Evolutionary conservation across 2,329 filamentous ascomycete genomes (phyloP).

Genomic region (Huntiella bhutanensis): DNA sequence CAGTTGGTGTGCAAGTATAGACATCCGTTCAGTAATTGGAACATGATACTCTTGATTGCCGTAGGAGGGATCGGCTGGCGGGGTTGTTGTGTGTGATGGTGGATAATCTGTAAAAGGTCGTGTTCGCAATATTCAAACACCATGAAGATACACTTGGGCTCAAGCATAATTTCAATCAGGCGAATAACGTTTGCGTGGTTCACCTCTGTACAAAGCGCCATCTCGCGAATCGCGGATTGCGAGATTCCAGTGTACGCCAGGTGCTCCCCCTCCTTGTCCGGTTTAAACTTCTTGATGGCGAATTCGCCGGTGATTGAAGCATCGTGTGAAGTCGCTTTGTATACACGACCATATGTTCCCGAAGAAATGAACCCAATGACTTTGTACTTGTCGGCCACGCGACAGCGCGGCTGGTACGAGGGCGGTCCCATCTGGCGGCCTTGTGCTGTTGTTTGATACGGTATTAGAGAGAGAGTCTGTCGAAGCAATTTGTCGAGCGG

Average conservation of each 20-base stretch:
- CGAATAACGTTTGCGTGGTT: slow-evolving; percentile 77
- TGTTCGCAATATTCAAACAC: slow-evolving; percentile 98
- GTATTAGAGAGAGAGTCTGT: no score
- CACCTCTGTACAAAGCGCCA: slow-evolving; percentile 89
- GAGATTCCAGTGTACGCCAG: slow-evolving; percentile 94
- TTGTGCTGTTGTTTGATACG: no score
- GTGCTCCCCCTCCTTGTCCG: slow-evolving; percentile 91
- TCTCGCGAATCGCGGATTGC: slow-evolving; percentile 90
- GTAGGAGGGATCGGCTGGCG: slow-evolving; percentile 72
- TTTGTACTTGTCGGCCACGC: slow-evolving; percentile 82
- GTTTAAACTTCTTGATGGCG: slow-evolving; percentile 99
- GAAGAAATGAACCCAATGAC: slow-evolving; percentile 97
- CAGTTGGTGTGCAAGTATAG: slow-evolving; percentile 92
- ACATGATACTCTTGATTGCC: slow-evolving; percentile 86
- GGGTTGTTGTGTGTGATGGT: slow-evolving; percentile 83
- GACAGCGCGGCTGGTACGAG: slow-evolving; percentile 57
- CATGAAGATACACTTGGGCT: slow-evolving; percentile 99
- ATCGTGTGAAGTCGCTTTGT: slow-evolving; percentile 70
- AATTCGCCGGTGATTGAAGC: slow-evolving; percentile 47
- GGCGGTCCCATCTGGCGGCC: slow-evolving; percentile 8
- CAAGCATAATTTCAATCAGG: slow-evolving; percentile 84
- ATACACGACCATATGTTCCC: slow-evolving; percentile 92
- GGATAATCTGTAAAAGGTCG: slow-evolving; percentile 91
- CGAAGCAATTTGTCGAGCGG: no score
- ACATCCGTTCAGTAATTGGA: slow-evolving; percentile 84